Evolutionary conservation across 2,329 filamentous ascomycete genomes (phyloP), one percentile per base, ranked within the genome.

Genomic region (Bipolaris zeicola): DNA sequence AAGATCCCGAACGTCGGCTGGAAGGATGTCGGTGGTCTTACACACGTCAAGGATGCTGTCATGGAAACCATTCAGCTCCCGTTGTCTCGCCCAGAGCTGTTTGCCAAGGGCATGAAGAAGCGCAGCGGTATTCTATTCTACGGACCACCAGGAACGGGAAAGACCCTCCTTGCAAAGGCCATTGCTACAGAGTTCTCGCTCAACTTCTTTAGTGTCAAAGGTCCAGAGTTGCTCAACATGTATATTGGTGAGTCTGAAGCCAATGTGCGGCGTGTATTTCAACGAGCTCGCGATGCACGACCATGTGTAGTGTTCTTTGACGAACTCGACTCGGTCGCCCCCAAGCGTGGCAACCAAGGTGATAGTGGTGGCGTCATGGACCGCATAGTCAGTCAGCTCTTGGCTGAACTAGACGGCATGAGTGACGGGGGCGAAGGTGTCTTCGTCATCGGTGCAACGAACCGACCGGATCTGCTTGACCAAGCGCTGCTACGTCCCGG

Each of bases 311-410:
- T 96, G 48, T 96, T 96, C 81, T 96, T 96, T 69, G 92, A 96
- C 70, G 92, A 96, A 75, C 76, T 96, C 65, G 92, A 96, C 76
- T 95, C 91, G 0, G 94, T 98, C 2, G 94, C 95, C 4, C 95
- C 95, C 0, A 98, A 98, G 80, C 85, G 95, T 77, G 95, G 95
- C 36, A 98, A 98, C 70, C 94, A 98, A 76, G 95, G 95, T 46
- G 95, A 98, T 70, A 96, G 92, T 62, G 94, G 95, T 55, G 95
- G 95, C 71, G 95, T 98, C 53, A 98, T 98, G 94, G 95, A 98
- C 75, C 87, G 95, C 52, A 98, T 98, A 64, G 94, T 99, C 49
- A 95, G 90, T 57, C 95, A 98, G 79, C 81, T 99, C 42, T 85
- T 99, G 10, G 95, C 95, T 0, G 95, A 99, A 78, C 82, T 99